Evolutionary conservation across 768 basidiomycete species (phyloP).

Genomic region (Mycena pura): DNA sequence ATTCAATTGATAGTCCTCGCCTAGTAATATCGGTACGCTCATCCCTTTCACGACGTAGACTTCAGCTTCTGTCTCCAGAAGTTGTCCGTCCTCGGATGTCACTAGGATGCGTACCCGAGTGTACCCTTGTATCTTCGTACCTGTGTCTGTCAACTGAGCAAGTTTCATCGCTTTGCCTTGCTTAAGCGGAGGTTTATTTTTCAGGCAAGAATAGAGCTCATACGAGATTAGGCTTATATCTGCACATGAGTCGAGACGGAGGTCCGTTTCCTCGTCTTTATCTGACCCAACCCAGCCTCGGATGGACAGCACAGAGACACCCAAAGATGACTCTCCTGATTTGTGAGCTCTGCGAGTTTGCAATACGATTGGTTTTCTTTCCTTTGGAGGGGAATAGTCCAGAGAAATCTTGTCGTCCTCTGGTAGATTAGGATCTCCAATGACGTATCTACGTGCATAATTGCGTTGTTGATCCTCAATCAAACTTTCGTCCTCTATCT

Average conservation of each 20-base stretch:
- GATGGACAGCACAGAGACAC: not conserved
- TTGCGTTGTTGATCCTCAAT: too few relatives aligned
- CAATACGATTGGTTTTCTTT: too few relatives aligned
- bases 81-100: not conserved
- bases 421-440: too few relatives aligned
- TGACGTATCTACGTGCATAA: too few relatives aligned
- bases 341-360: not conserved
- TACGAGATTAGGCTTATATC: not conserved
- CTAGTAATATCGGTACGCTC: not conserved
- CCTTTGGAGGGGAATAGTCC: not conserved
- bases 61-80: not conserved
- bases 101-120: not conserved
- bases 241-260: not conserved
- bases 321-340: not conserved
- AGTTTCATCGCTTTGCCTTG: not conserved
- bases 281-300: not conserved
- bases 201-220: not conserved
- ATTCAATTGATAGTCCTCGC: slow-evolving; percentile 1
- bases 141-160: not conserved
- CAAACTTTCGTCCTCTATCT: too few relatives aligned
- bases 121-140: not conserved
- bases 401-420: not conserved
- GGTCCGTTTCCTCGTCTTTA: not conserved
- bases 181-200: not conserved
- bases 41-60: not conserved